A percentile compares a stretch with the other conserved stretches of the same genome.
Conservation (phyloP, 2,329 filamentous ascomycete species). For the Reticulascus tulasneorum region DNA sequence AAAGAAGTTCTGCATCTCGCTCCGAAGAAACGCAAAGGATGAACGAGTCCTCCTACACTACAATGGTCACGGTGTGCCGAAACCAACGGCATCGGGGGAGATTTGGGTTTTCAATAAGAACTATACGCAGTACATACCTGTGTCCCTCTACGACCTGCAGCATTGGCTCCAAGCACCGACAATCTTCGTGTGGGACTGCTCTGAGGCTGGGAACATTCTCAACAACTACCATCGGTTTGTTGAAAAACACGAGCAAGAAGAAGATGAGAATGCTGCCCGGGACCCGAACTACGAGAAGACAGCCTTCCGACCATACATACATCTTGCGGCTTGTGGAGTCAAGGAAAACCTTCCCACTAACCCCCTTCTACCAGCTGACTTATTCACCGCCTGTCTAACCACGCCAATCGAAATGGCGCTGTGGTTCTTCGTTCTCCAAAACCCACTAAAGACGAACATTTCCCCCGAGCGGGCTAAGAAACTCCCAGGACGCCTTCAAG, state of each 20-base stretch:
- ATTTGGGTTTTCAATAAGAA: constrained; percentile 99
- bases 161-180: constrained; percentile 94
- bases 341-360: constrained; percentile 95
- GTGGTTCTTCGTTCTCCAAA: constrained; percentile 93
- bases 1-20: constrained; percentile 88
- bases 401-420: constrained; percentile 97
- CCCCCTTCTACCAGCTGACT: constrained; percentile 84
- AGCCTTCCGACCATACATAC: constrained; percentile 67
- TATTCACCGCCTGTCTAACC: constrained; percentile 93
- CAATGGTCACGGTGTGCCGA: constrained; percentile 95
- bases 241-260: constrained; percentile 90
- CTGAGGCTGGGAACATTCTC: constrained; percentile 91
- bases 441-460: constrained; percentile 66
- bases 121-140: constrained; percentile 97
- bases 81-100: constrained; percentile 91
- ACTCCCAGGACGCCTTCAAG: constrained; percentile 86
- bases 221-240: constrained; percentile 92
- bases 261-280: constrained; percentile 68
- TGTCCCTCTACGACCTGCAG: constrained; percentile 91
- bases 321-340: constrained; percentile 84
- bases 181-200: constrained; percentile 97
- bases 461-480: constrained; percentile 80
- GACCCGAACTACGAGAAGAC: constrained; percentile 84
- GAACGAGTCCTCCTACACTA: constrained; percentile 97
- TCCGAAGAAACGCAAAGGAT: constrained; percentile 89